Evolutionary conservation across 2,329 filamentous ascomycete species (phyloP), one percentile per base, ranked within the genome.

Genomic region (Apiospora marii): DNA sequence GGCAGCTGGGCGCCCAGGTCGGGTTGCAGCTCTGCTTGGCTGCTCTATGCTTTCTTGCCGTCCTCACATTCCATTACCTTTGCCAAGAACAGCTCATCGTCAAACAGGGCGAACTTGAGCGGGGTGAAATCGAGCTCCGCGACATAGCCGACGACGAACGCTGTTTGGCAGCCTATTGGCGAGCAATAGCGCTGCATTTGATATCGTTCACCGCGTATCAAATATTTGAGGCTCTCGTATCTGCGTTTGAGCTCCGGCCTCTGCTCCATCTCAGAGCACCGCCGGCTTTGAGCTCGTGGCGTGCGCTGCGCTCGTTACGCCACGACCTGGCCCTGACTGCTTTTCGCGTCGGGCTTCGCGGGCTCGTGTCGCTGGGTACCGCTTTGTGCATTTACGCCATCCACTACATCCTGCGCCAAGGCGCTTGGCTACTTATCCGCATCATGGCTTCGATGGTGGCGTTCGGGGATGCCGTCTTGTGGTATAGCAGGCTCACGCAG

Each of bases 141-240:
- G 12, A 34, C 13, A 27, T 68, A 14, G 67, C 14, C 67, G 43
- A 48, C 5, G 43, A 30, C 22, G 67, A 68, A 12, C 67, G 67
- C 22, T 48, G 4, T 6, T 16, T 19, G 22, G 67, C 67, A 37
- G 67, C 67, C 37, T 4, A 10, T 4, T 68, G 46, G 43, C 67
- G 67, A 16, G 22, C 67, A 13, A n/a, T 34, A 7, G 67, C 67
- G 43, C 43, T 46, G 4, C 44, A 49, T 37, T 19, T 69, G 44
- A 69, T 69, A 34, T 48, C 67, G 7, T 69, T 69, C n/a, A 69
- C 67, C 1, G 67, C 67, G 2, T 69, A 49, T 4, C 67, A 49
- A n/a, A 4, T 69, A 6, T 30, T n/a, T 37, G 44, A 27, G 44
- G n/a, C 46, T 12, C 14, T 30, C 44, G 27, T 46, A n/a, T 49